Conservation (phyloP, 1,284 basidiomycete species). For the Polyporus tsugae region DNA sequence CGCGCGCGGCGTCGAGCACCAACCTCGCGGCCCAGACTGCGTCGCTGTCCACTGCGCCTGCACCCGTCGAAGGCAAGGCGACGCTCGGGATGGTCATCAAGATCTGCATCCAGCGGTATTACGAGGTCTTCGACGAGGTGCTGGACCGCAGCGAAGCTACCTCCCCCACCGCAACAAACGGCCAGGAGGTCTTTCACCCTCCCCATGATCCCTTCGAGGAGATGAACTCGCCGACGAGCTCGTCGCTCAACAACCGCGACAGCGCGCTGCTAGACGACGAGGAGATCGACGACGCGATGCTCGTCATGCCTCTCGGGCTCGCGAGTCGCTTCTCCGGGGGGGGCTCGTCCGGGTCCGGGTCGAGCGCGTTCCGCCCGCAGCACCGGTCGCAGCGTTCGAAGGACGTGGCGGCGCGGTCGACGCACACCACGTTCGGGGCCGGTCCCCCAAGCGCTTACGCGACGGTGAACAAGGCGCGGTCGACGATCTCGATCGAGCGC, state of each 20-base stretch:
- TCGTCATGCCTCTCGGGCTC: conserved; percentile 76
- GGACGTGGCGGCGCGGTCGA: conserved; percentile 32
- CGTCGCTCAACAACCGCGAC: conserved; percentile 39
- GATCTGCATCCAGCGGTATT: conserved; percentile 83
- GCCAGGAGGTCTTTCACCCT: conserved; percentile 35
- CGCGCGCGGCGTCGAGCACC: conserved; percentile 36
- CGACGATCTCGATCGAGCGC: conserved; percentile 68
- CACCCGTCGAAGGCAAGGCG: conserved; percentile 53
- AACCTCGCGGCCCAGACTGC: conserved; percentile 16
- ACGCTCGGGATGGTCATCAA: conserved; percentile 79
- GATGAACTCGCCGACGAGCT: conserved; percentile 39
- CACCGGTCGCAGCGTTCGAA: conserved; percentile 26
- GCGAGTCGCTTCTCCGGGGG: conserved; percentile 32
- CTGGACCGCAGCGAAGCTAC: conserved; percentile 71
- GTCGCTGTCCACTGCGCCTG: conserved; percentile 34
- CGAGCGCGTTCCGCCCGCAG: conserved; percentile 32
- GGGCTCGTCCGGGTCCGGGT: conserved; percentile 18
- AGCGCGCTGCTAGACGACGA: conserved; percentile 65
- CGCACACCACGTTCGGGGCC: conserved; percentile 40
- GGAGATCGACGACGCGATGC: conserved; percentile 75
- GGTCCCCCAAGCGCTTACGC: conserved; percentile 33
- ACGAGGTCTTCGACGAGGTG: conserved; percentile 85
- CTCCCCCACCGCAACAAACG: conserved; percentile 37
- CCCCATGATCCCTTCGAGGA: conserved; percentile 29
- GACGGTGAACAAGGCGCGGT: conserved; percentile 51